Conservation (phyloP, 1,284 basidiomycete genomes). For the Phlebopus sp. region DNA sequence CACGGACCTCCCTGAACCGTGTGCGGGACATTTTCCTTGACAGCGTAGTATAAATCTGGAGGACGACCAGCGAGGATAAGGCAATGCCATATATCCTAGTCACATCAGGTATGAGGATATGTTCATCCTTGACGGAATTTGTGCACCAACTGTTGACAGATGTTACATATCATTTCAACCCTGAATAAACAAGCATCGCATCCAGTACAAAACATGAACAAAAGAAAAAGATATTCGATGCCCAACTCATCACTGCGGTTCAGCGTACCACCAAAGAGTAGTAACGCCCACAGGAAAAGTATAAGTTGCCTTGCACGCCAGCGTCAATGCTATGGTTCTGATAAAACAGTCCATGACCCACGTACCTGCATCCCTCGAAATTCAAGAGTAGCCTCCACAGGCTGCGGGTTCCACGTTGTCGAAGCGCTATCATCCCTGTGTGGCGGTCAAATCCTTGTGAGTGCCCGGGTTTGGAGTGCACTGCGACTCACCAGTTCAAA, state of each 20-base stretch:
- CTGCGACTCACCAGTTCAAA: conserved; percentile 48
- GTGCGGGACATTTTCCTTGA: too few species aligned
- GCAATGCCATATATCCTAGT: too few species aligned
- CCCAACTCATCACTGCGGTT: not conserved
- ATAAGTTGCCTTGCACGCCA: conserved; percentile 31
- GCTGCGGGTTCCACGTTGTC: conserved; percentile 57
- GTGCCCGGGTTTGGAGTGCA: conserved; percentile 4
- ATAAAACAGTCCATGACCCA: not conserved
- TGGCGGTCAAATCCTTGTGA: not conserved
- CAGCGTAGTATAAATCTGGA: too few species aligned
- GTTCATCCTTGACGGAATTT: too few species aligned
- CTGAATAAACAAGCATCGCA: too few species aligned
- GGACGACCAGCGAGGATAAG: too few species aligned
- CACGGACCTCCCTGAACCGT: too few species aligned
- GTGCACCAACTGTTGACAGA: too few species aligned
- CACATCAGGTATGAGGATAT: too few species aligned
- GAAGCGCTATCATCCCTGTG: conserved; percentile 49
- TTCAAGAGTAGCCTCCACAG: conserved; percentile 63
- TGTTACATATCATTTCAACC: too few species aligned
- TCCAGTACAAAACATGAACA: too few species aligned
- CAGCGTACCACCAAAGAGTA: conserved; percentile 38
- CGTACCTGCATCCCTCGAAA: conserved; percentile 65
- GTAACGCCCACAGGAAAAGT: conserved; percentile 41
- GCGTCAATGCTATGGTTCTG: conserved; percentile 1
- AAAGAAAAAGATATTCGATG: too few species aligned